Evolutionary conservation across 1,139 yeast genomes (phyloP).

Genomic region (Debaryomyces subglobosus): DNA sequence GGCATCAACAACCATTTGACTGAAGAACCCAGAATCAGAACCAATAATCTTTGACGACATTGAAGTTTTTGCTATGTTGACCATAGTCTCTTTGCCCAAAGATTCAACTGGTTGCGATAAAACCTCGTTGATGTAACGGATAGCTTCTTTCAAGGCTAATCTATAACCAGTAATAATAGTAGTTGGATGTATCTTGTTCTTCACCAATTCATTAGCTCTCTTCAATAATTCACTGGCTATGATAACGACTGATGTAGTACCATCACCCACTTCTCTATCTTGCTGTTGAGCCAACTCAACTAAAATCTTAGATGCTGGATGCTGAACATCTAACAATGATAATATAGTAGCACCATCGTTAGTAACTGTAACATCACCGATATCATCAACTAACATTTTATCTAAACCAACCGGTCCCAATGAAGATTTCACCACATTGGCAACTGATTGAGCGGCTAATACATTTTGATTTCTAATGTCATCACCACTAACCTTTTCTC

Average conservation of each 20-base stretch:
- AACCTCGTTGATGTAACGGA: slow-evolving; percentile 83
- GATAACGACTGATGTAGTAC: slow-evolving; percentile 94
- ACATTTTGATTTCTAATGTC: slow-evolving; percentile 97
- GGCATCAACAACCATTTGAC: slow-evolving; percentile 91
- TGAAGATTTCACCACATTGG: slow-evolving; percentile 95
- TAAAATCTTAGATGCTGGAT: slow-evolving; percentile 96
- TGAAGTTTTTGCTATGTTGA: slow-evolving; percentile 93
- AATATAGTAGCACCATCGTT: slow-evolving; percentile 98
- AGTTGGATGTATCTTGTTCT: slow-evolving; percentile 94
- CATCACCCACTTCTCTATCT: slow-evolving; percentile 98
- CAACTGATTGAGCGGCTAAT: slow-evolving; percentile 93
- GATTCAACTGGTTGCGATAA: slow-evolving; percentile 79
- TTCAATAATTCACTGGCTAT: slow-evolving; percentile 91
- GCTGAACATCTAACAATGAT: slow-evolving; percentile 90
- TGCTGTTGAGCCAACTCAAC: slow-evolving; percentile 99
- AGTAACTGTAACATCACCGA: slow-evolving; percentile 98
- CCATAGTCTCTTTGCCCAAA: slow-evolving; percentile 79
- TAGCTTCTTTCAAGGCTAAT: slow-evolving; percentile 90
- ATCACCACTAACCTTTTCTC: slow-evolving; percentile 94
- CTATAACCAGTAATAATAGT: slow-evolving; percentile 96
- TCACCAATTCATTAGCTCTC: slow-evolving; percentile 92
- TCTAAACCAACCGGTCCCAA: slow-evolving; percentile 98
- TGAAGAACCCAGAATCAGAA: slow-evolving; percentile 89
- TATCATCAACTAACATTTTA: slow-evolving; percentile 98
- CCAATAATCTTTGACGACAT: slow-evolving; percentile 98